A percentile compares a stretch with the other conserved stretches of the same genome.
phyloP scores from a whole-genome alignment of 257 asterid species.

The Lavandula angustifolia region DNA sequence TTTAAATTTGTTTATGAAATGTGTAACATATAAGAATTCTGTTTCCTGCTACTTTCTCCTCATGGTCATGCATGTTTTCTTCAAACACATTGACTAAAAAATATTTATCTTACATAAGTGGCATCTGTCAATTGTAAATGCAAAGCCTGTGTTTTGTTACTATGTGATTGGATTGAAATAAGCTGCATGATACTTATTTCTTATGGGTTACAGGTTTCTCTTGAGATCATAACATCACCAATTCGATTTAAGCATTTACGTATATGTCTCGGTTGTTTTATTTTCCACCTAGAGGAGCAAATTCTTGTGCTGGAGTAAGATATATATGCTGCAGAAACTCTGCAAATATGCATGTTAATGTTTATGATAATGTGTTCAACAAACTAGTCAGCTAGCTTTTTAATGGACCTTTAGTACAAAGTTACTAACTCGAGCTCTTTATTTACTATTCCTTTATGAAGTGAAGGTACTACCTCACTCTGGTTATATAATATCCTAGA shows the following conservation, averaged over 20 bases:
- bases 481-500: constrained; percentile 12
- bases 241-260: too few relatives aligned
- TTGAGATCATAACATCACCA: constrained; percentile 15
- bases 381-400: constrained; percentile 7
- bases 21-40: neutral
- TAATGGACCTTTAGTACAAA: constrained; percentile 19
- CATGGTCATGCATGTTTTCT: constrained; percentile 3
- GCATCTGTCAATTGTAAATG: neutral
- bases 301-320: constrained; percentile 20
- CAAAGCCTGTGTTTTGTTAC: constrained; percentile 5
- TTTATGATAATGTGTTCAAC: constrained; percentile 7
- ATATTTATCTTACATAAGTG: neutral
- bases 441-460: constrained; percentile 16
- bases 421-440: constrained; percentile 5
- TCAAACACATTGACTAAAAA: constrained; percentile 1
- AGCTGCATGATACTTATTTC: neutral
- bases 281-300: too few relatives aligned
- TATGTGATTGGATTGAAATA: constrained; percentile 2
- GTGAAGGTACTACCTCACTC: constrained; percentile 7
- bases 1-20: constrained; percentile 10
- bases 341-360: constrained; percentile 6
- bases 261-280: too few relatives aligned
- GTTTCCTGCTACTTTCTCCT: neutral
- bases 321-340: neutral
- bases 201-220: constrained; percentile 13